phyloP scores from a whole-genome alignment of 176 grass and related monocot genomes.

The Oryza glumipatula region DNA sequence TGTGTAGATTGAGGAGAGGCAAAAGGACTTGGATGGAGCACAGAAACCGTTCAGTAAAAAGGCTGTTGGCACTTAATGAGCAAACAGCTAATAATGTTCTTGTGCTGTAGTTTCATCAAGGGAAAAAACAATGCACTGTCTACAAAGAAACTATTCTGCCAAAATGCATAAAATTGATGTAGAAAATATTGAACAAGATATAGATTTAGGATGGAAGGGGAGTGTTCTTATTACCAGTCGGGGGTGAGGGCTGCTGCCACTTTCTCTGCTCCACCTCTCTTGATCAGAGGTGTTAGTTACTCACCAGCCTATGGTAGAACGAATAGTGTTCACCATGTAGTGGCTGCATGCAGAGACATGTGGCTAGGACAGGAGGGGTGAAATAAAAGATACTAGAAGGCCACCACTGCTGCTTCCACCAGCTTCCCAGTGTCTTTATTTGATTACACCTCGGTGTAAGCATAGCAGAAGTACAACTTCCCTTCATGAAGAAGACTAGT shows the following conservation, averaged over 20 bases:
- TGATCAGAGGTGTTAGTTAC: constrained; percentile 11
- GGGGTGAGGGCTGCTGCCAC: constrained; percentile 9
- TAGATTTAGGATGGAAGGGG: constrained; percentile 3
- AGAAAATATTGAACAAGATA: constrained; percentile 11
- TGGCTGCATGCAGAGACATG: constrained; percentile 40
- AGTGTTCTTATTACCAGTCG: constrained; percentile 44
- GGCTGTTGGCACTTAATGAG: constrained; percentile 1
- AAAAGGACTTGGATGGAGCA: constrained; percentile 14
- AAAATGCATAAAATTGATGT: constrained; percentile 1
- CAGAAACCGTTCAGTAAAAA: constrained; percentile 15
- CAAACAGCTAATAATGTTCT: constrained; percentile 26
- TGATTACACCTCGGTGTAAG: constrained; percentile 22
- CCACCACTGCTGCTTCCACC: constrained; percentile 32
- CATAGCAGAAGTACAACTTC: constrained; percentile 10
- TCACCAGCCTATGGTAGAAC: constrained; percentile 34
- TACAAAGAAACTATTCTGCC: constrained; percentile 5
- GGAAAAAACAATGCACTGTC: constrained; percentile 11
- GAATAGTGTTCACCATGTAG: constrained; percentile 46
- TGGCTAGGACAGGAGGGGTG: constrained; percentile 19
- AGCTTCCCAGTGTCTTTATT: constrained; percentile 8
- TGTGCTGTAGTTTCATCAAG: constrained; percentile 24
- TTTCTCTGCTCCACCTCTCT: constrained; percentile 5
- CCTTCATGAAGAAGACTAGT: not conserved
- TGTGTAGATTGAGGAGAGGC: constrained; percentile 5
- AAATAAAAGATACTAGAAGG: constrained; percentile 36